Base-by-base conservation (phyloP, 2,329 filamentous ascomycete genomes). In the Ascochyta rabiei region DNA sequence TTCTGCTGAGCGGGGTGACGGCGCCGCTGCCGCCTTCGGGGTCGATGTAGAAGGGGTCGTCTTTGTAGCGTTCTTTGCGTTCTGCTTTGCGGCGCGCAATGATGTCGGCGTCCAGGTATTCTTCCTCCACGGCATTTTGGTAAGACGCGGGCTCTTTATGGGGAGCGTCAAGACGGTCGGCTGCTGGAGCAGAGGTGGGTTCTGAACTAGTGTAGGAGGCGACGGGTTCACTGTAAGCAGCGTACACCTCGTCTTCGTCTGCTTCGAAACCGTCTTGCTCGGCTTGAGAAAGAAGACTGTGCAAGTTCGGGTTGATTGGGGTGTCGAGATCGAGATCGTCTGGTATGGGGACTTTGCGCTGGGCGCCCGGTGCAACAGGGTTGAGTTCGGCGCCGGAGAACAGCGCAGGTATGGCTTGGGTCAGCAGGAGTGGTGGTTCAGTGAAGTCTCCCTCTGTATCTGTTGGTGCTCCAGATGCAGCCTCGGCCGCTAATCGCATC, bases 31-130 rank as follows among this genome's bases (percentile, higher is more conserved):
- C 81, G 9, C 59, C 66, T 33, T 77, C 77, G 7, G 78, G 76
- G 21, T 81, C 81, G 68, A 99, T 98, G 70, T 99, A 99, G 74
- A 96, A 99, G 0, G 95, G 95, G 67, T 99, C 95, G 69, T 98
- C 93, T 63, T 85, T 89, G 73, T 96, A 91, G 52, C 91, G 85
- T 70, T 96, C 92, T 52, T 83, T 78, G 10, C 93, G 84, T 69
- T 96, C 91, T 4, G 88, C 86, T 64, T 88, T 90, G 59, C 90
- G 84, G 59, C 87, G 83, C 4, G 90, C 89, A 37, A 90, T 72
- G 41, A 91, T 90, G 64, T 91, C 88, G 1, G 88, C 80, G 57
- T 93, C 89, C 28, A 93, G 86, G 50, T 86, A 82, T 19, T 79
- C 74, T 43, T 76, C 63, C 73, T 78, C 76, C 15, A 74, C 71